phyloP scores from a whole-genome alignment of 2,329 filamentous ascomycete species.

The Stemphylium vesicarium region DNA sequence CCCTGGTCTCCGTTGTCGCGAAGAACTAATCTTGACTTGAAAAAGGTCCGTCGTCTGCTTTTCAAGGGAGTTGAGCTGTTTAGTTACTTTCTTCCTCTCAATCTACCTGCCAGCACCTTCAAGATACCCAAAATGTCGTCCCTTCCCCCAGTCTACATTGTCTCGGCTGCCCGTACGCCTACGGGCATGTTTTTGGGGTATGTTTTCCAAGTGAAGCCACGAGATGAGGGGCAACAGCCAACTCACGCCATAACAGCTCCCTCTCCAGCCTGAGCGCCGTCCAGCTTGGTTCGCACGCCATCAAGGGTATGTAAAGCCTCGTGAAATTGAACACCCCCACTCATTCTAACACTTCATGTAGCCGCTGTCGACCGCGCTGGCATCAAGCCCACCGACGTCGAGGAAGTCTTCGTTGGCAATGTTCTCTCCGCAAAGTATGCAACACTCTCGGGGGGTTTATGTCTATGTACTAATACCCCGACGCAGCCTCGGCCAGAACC shows the following conservation, averaged over 20 bases:
- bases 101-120: constrained; percentile 1
- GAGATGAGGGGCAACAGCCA: constrained; percentile 30
- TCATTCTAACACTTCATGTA: constrained; percentile 38
- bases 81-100: constrained; percentile 5
- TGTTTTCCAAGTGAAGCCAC: constrained; percentile 36
- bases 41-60: constrained; percentile 23
- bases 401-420: constrained; percentile 98
- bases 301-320: constrained; percentile 72
- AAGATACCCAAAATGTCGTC: constrained; percentile 68
- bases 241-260: constrained; percentile 64
- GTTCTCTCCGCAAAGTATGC: constrained; percentile 91
- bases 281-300: constrained; percentile 87
- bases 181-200: constrained; percentile 95
- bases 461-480: constrained; percentile 7
- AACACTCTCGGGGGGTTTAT: not conserved
- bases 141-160: constrained; percentile 91
- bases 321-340: constrained; percentile 4
- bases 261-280: constrained; percentile 85
- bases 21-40: constrained; percentile 24
- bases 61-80: not conserved
- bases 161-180: constrained; percentile 88
- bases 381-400: constrained; percentile 86
- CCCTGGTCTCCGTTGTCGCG: constrained; percentile 18
- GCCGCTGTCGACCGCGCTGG: constrained; percentile 84
- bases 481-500: constrained; percentile 89